Evolutionary conservation across 179 eudicot species (phyloP).

Genomic region (Sideroxylon spinosum): DNA sequence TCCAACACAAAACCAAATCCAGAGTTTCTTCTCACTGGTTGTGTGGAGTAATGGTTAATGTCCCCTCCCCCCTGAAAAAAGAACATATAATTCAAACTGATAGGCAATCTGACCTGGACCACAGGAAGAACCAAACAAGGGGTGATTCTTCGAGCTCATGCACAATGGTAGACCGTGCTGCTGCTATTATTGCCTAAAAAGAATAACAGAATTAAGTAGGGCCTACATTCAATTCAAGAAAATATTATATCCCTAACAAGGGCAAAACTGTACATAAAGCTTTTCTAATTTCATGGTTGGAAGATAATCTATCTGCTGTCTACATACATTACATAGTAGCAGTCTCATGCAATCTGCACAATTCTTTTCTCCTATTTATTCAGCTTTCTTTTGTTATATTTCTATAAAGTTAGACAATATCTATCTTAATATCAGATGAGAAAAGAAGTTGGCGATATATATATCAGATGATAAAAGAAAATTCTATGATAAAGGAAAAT

Average conservation of each 20-base stretch:
- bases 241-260: slow-evolving; percentile 1
- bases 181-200: slow-evolving; percentile 65
- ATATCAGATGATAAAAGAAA: background rate
- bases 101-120: slow-evolving; percentile 44
- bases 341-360: background rate
- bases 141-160: slow-evolving; percentile 49
- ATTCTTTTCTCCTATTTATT: background rate
- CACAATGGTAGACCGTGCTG: slow-evolving; percentile 54
- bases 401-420: background rate
- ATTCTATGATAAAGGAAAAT: background rate
- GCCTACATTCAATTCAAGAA: background rate
- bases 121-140: slow-evolving; percentile 40
- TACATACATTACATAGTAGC: background rate
- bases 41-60: background rate
- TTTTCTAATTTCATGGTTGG: background rate
- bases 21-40: slow-evolving; percentile 1
- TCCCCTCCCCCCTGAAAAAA: background rate
- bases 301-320: background rate
- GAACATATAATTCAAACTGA: background rate
- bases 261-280: background rate
- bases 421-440: background rate
- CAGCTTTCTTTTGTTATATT: background rate
- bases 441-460: too few species aligned
- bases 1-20: background rate
- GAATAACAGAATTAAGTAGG: background rate